These are phyloP conservation scores for Metschnikowia anglica DNA, from an alignment of 805 yeast species.

Conservation along the genomic window DNA sequence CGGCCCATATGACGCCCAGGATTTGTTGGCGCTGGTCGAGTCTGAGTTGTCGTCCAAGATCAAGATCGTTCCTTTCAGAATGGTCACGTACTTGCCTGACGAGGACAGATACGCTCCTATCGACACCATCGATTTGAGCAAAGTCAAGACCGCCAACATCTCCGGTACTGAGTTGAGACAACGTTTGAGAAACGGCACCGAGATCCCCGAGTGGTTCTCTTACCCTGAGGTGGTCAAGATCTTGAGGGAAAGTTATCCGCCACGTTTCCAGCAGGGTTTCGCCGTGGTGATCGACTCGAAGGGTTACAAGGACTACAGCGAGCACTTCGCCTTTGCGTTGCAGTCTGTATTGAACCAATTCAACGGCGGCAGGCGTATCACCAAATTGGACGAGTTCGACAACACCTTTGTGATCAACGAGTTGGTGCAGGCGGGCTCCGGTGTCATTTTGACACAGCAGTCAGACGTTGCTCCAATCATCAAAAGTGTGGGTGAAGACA, in stretches of 20 bases:
- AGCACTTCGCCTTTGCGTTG: conserved; percentile 70
- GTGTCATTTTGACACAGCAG: conserved; percentile 60
- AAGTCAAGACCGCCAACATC: conserved; percentile 76
- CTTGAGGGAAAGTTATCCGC: conserved; percentile 89
- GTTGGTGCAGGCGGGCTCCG: conserved; percentile 86
- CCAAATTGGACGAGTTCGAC: conserved; percentile 46
- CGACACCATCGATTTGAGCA: conserved; percentile 79
- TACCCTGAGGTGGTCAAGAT: conserved; percentile 94
- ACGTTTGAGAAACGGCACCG: conserved; percentile 79
- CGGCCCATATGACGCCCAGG: conserved; percentile 97
- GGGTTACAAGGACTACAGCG: conserved; percentile 26
- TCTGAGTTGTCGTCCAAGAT: conserved; percentile 68
- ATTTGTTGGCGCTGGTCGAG: conserved; percentile 69
- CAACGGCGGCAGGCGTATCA: conserved; percentile 78
- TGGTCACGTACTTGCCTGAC: conserved; percentile 95
- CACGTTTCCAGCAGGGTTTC: conserved; percentile 87
- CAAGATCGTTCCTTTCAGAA: conserved; percentile 92
- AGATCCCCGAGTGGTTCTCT: conserved; percentile 95
- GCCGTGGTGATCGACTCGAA: conserved; percentile 52
- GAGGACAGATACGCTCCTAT: conserved; percentile 94
- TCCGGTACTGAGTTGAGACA: conserved; percentile 94
- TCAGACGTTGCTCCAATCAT: conserved; percentile 43
- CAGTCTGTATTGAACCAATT: conserved; percentile 89
- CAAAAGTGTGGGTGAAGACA: conserved; percentile 46
- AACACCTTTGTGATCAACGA: conserved; percentile 69